A percentile compares a stretch with the other conserved stretches of the same genome.
Evolutionary conservation across 1,284 basidiomycete species (phyloP).

Genomic region (Puccinia polysora): DNA sequence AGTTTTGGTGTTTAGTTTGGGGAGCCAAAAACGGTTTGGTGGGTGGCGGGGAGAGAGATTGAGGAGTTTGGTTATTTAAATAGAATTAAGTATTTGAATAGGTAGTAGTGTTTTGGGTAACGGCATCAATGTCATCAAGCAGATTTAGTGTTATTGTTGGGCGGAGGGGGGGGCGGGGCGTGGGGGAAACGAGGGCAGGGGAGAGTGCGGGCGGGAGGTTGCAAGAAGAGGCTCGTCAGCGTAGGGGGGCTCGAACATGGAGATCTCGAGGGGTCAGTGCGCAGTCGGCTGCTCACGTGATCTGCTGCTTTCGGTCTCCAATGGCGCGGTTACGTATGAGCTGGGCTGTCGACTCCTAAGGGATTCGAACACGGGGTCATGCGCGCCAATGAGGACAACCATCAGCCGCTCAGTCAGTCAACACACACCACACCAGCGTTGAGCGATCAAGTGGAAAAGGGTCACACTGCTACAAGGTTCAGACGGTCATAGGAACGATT

Average conservation of each 20-base stretch:
- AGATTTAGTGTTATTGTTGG: too few relatives aligned
- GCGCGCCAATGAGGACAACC: not conserved
- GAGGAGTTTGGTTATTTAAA: too few relatives aligned
- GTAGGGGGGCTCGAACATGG: too few relatives aligned
- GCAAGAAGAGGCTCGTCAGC: not conserved
- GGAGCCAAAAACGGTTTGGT: too few relatives aligned
- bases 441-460: not conserved
- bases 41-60: not conserved
- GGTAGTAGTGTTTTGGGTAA: not conserved
- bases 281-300: conserved; percentile 31
- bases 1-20: too few relatives aligned
- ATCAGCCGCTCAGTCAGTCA: not conserved
- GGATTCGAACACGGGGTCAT: conserved; percentile 28
- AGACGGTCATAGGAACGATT: too few relatives aligned
- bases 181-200: not conserved
- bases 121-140: too few relatives aligned
- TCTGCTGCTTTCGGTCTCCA: conserved; percentile 11
- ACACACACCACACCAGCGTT: not conserved
- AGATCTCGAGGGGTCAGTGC: conserved; percentile 1
- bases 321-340: conserved; percentile 20
- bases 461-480: too few relatives aligned
- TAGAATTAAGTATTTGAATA: not conserved
- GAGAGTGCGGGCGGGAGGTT: not conserved
- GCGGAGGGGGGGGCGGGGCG: too few relatives aligned
- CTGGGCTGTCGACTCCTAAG: conserved; percentile 1